Evolutionary conservation across 2,329 filamentous ascomycete genomes (phyloP), one percentile per base, ranked within the genome.

Genomic region (Coleophoma cylindrospora): DNA sequence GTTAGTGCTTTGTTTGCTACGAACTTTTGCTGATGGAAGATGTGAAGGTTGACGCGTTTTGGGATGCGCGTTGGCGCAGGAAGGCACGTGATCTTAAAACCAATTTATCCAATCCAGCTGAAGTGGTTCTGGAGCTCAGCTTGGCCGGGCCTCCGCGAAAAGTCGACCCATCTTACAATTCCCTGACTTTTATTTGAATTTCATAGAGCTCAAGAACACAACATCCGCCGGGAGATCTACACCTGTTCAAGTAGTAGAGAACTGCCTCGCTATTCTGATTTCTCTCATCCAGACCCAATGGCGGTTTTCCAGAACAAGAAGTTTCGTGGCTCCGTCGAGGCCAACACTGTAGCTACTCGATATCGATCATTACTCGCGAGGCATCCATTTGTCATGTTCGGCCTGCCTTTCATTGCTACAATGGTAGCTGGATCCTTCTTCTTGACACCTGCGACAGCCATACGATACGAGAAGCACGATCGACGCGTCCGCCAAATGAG

Each of bases 361-460:
- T 99, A 99, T 74, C 88, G 94, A 51, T 74, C 79, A 33, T 69
- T 81, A 52, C 81, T 99, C 59, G 76, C 81, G 51, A 85, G 79
- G 63, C 90, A 88, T 61, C 95, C 94, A 1, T 99, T 99, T 68
- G 74, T 91, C 27, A 81, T 96, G 55, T 99, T 99, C 66, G 95
- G 95, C 2, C 77, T 99, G 4, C 95, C 94, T 1, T 99, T 99
- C 69, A 80, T 99, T 58, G 74, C 81, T 50, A 85, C 95, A 51
- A 96, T 99, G 64, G 82, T 99, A 22, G 89, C 86, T 2, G 92
- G 91, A 1, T 95, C 89, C 3, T 99, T 99, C 69, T 87, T 95
- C 61, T 79, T 99, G 45, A 97, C 94, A 0, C 94, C 92, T 1
- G 94, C 92, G 5, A 92, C 95, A 19, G 94, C 95, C 13, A 76